These are phyloP conservation scores for Hypomyces perniciosus DNA, from an alignment of 2,329 filamentous ascomycete genomes.

Conservation along the genomic window DNA sequence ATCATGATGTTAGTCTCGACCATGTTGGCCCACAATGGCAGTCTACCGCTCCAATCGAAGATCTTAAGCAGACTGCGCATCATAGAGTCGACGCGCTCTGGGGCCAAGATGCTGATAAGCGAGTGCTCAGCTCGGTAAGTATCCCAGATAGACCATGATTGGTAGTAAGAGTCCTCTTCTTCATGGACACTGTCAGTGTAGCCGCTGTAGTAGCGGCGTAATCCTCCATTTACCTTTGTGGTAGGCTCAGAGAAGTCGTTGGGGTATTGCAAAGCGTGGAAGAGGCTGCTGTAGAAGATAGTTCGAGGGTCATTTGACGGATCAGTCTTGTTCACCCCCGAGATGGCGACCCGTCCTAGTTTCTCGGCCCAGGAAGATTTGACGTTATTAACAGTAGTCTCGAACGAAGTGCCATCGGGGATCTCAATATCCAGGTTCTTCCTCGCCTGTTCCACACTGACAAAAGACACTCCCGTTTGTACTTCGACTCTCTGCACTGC, in stretches of 20 bases:
- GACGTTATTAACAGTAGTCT: slow-evolving; percentile 32
- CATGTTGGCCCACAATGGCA: slow-evolving; percentile 45
- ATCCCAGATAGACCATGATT: slow-evolving; percentile 47
- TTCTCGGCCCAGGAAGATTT: slow-evolving; percentile 41
- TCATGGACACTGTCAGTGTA: slow-evolving; percentile 40
- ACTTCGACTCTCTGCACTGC: slow-evolving; percentile 32
- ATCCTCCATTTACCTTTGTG: slow-evolving; percentile 12
- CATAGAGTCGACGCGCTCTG: slow-evolving; percentile 41
- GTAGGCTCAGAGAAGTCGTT: slow-evolving; percentile 41
- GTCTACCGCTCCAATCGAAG: slow-evolving; percentile 39
- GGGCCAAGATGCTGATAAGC: slow-evolving; percentile 38
- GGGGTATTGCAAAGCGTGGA: slow-evolving; percentile 42
- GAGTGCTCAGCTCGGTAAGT: slow-evolving; percentile 43
- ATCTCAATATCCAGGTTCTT: slow-evolving; percentile 39
- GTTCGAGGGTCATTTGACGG: slow-evolving; percentile 35
- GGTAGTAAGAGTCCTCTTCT: slow-evolving; percentile 40
- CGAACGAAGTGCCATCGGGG: slow-evolving; percentile 30
- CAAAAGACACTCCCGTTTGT: slow-evolving; percentile 41
- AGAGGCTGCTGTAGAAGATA: slow-evolving; percentile 41
- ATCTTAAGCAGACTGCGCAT: slow-evolving; percentile 40
- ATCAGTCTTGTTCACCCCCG: slow-evolving; percentile 36
- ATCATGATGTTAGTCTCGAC: slow-evolving; percentile 48
- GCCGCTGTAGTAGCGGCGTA: slow-evolving; percentile 37
- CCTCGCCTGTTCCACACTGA: slow-evolving; percentile 41
- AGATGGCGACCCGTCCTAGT: slow-evolving; percentile 35